Conservation (phyloP, 2,329 filamentous ascomycete genomes). For the Hirsutella minnesotensis region DNA sequence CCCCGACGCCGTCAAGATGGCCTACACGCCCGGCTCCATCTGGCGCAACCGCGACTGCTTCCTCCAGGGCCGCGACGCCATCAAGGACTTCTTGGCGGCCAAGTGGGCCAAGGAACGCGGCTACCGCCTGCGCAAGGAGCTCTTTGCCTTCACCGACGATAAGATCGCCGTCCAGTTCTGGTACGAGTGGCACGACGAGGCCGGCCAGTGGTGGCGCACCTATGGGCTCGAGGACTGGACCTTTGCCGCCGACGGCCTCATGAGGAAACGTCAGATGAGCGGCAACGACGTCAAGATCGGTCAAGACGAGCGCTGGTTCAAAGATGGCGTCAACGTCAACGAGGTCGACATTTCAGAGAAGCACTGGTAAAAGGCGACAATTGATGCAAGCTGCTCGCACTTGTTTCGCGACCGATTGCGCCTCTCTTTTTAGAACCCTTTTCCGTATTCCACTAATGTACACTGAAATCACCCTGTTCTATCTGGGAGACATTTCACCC, state of each 20-base stretch:
- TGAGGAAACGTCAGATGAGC: slow-evolving; percentile 67
- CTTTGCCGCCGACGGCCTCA: slow-evolving; percentile 55
- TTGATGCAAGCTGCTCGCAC: neutral
- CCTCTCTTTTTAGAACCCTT: too few species aligned
- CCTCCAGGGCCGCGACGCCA: slow-evolving; percentile 53
- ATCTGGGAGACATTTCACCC: neutral
- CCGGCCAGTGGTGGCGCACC: slow-evolving; percentile 73
- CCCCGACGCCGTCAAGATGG: slow-evolving; percentile 52
- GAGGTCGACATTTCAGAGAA: slow-evolving; percentile 51
- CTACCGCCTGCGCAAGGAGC: slow-evolving; percentile 69
- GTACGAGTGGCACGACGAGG: slow-evolving; percentile 66
- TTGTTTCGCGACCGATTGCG: neutral
- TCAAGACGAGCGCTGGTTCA: slow-evolving; percentile 57
- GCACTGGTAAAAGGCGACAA: slow-evolving; percentile 58
- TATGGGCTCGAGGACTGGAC: slow-evolving; percentile 79
- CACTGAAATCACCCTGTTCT: slow-evolving; percentile 16
- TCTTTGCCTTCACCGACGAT: slow-evolving; percentile 66
- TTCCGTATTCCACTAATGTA: slow-evolving; percentile 18
- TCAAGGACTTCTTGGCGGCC: slow-evolving; percentile 53
- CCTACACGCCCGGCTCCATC: slow-evolving; percentile 64
- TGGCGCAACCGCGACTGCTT: slow-evolving; percentile 73
- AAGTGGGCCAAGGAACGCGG: slow-evolving; percentile 66
- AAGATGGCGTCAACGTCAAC: slow-evolving; percentile 57
- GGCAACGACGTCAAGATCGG: slow-evolving; percentile 57
- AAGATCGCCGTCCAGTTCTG: slow-evolving; percentile 83